Evolutionary conservation across 208 protist species (phyloP), one percentile per base, ranked within the genome.

Genomic region (Balamuthia mandrillaris): DNA sequence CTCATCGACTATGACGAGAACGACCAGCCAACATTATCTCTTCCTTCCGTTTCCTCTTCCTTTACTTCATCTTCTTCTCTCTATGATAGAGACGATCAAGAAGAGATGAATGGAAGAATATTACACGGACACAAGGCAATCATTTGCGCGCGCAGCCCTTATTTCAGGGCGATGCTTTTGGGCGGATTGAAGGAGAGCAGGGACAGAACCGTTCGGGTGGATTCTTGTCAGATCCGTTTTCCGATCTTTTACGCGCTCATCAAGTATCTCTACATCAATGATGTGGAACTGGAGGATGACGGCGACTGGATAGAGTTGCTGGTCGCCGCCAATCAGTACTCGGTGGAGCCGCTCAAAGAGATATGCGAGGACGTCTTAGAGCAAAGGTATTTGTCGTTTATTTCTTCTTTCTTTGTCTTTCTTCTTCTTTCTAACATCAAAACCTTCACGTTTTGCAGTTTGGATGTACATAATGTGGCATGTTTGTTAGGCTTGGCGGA

Each of bases 281-380:
- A 83, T 49, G 44, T 83, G 39, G 75, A 83, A 44, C 54, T 83
- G 12, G 75, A 65, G 21, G 12, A 52, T 5, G 75, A 83, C 56
- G 75, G 66, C 39, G 75, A 83, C 75, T 2, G 75, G 1, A 49
- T 83, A 24, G 75, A 83, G 27, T 39, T 83, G 51, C 75, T 83
- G n/a, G 56, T 83, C 41, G n/a, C 66, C 54, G 75, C 75, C 37
- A 83, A 83, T 27, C 75, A 56, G 42, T 83, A 83, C 75, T 83
- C 75, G 35, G 56, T 83, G 27, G 75, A 83, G 33, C 9, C 37
- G 41, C 75, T 83, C 56, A 83, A 83, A 56, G 66, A 83, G 37
- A 33, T 83, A 1, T 56, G 44, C 75, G 75, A 83, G 54, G 56
- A 83, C 42, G 75, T 68, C 39, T 44, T 83, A 27, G 35, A 16